Evolutionary conservation across 116 monocot genomes (phyloP).

Genomic region (Papilionanthe hybrid): DNA sequence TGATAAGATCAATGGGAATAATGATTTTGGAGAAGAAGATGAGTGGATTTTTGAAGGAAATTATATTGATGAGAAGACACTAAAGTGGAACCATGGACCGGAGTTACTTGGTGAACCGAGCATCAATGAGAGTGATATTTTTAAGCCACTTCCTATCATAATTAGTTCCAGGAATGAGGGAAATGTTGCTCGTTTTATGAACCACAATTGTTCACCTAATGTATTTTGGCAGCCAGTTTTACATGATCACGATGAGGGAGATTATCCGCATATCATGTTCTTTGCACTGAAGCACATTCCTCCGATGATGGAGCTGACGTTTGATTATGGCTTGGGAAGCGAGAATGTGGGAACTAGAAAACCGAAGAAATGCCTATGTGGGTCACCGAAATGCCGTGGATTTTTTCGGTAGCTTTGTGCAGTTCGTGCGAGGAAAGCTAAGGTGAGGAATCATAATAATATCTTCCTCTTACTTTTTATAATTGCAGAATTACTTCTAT

Average conservation of each 20-base stretch:
- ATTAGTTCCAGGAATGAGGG: slow-evolving; percentile 55
- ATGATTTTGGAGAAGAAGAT: slow-evolving; percentile 42
- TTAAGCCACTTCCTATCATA: slow-evolving; percentile 37
- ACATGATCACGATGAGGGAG: slow-evolving; percentile 55
- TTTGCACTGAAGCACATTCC: slow-evolving; percentile 70
- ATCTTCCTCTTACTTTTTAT: neutral
- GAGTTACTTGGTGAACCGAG: slow-evolving; percentile 49
- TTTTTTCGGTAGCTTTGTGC: slow-evolving; percentile 26
- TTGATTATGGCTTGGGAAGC: slow-evolving; percentile 49
- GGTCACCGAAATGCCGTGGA: slow-evolving; percentile 51
- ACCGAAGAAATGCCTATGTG: slow-evolving; percentile 46
- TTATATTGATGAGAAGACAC: slow-evolving; percentile 33
- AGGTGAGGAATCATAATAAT: slow-evolving; percentile 1
- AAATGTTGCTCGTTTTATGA: slow-evolving; percentile 62
- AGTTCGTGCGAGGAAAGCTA: neutral
- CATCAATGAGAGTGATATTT: slow-evolving; percentile 11
- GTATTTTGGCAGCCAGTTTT: slow-evolving; percentile 59
- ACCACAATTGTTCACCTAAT: slow-evolving; percentile 72
- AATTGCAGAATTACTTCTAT: neutral
- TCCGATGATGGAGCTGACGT: slow-evolving; percentile 65
- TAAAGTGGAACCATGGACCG: slow-evolving; percentile 50
- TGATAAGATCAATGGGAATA: slow-evolving; percentile 22
- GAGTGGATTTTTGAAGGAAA: slow-evolving; percentile 40
- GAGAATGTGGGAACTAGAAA: slow-evolving; percentile 8
- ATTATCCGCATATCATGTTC: slow-evolving; percentile 64